Evolutionary conservation across 139 green algal genomes (phyloP).

Genomic region (Volvox africanus): DNA sequence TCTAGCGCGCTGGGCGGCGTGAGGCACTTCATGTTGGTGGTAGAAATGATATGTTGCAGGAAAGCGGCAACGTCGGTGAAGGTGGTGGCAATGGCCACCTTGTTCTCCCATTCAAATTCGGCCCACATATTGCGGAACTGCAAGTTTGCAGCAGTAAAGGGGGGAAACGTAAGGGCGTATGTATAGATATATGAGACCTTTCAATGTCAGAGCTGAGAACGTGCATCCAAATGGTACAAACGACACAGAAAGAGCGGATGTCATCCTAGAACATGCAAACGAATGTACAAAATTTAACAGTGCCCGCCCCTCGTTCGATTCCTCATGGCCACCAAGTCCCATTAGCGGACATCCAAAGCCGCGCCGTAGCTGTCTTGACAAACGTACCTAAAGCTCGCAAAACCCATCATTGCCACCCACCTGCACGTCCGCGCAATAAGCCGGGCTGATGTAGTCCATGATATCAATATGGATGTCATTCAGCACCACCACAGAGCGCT

Average conservation of each 20-base stretch:
- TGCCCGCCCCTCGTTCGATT: too few species aligned
- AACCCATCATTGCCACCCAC: conserved; percentile 76
- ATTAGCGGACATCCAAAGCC: too few species aligned
- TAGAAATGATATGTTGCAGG: conserved; percentile 94
- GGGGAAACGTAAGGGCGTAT: too few species aligned
- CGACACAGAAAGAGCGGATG: too few species aligned
- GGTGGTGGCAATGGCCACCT: conserved; percentile 96
- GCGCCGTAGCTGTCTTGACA: too few species aligned
- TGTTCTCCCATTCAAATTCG: conserved; percentile 99
- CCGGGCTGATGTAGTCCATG: conserved; percentile 99
- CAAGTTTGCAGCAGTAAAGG: neutral
- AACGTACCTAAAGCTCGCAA: too few species aligned
- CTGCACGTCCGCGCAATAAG: conserved; percentile 91
- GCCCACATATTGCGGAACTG: conserved; percentile 98
- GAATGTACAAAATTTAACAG: too few species aligned
- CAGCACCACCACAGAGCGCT: conserved; percentile 94
- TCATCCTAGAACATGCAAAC: too few species aligned
- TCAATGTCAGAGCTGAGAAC: too few species aligned
- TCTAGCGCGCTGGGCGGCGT: conserved; percentile 90
- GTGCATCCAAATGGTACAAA: too few species aligned
- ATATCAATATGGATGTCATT: conserved; percentile 99
- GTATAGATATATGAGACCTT: too few species aligned
- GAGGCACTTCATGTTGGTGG: conserved; percentile 98
- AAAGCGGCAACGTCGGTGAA: conserved; percentile 90
- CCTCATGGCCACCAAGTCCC: too few species aligned